Percentiles rank a stretch among this genome's conserved stretches.
phyloP scores from a whole-genome alignment of 768 basidiomycete genomes.

The Hericium erinaceus region DNA sequence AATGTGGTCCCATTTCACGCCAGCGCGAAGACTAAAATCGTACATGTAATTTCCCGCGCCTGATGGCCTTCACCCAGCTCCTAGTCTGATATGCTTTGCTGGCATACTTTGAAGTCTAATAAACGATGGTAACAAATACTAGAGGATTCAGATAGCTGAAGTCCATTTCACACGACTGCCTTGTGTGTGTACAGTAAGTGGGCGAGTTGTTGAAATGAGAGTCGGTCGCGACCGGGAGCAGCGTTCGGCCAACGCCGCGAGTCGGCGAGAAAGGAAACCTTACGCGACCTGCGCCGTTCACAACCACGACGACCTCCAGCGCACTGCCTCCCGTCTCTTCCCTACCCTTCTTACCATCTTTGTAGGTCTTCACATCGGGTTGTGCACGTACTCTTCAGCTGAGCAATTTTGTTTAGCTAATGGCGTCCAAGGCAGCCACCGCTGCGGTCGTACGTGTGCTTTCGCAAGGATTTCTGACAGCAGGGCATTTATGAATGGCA shows the following conservation, averaged over 20 bases:
- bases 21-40: too few relatives aligned
- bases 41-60: too few relatives aligned
- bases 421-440: constrained; percentile 67
- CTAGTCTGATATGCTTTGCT: too few relatives aligned
- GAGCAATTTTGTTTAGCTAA: constrained; percentile 17
- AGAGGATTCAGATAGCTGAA: too few relatives aligned
- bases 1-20: too few relatives aligned
- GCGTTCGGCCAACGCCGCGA: neutral
- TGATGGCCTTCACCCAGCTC: too few relatives aligned
- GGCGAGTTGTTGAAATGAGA: too few relatives aligned
- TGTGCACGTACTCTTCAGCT: neutral
- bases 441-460: constrained; percentile 41
- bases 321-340: neutral
- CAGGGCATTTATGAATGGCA: constrained; percentile 3
- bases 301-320: neutral
- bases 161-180: too few relatives aligned
- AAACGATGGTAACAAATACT: too few relatives aligned
- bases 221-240: too few relatives aligned
- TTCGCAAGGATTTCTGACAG: constrained; percentile 4
- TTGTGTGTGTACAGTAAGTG: too few relatives aligned
- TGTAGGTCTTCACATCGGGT: neutral
- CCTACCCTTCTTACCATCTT: neutral
- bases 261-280: neutral
- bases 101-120: too few relatives aligned
- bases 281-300: neutral